phyloP scores from a whole-genome alignment of 179 eudicot genomes.

The Actinidia chinensis region DNA sequence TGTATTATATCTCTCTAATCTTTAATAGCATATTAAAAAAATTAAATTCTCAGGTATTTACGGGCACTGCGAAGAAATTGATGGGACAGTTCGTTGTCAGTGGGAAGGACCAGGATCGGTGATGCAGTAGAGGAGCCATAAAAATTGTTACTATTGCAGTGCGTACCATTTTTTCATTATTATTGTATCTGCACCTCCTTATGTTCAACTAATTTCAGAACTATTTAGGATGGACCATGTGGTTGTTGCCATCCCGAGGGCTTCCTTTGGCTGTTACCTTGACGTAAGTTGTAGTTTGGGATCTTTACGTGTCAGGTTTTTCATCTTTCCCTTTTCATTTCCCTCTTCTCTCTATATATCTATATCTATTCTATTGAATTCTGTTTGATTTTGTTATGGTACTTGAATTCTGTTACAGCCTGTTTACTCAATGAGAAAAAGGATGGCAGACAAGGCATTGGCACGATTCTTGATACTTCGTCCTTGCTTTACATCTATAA shows the following conservation, averaged over 20 bases:
- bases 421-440: conserved; percentile 91
- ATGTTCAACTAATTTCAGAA: conserved; percentile 26
- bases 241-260: conserved; percentile 98
- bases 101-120: conserved; percentile 57
- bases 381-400: background rate
- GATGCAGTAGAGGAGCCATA: conserved; percentile 60
- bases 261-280: conserved; percentile 92
- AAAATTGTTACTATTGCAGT: conserved; percentile 73
- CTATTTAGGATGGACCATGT: conserved; percentile 80
- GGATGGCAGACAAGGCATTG: conserved; percentile 98
- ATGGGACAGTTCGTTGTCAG: conserved; percentile 61
- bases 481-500: background rate
- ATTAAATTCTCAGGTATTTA: conserved; percentile 54
- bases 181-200: background rate
- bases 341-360: background rate
- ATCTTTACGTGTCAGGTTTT: background rate
- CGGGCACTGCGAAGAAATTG: conserved; percentile 61
- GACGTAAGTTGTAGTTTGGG: conserved; percentile 60
- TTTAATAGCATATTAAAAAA: conserved; percentile 2
- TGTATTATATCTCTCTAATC: background rate
- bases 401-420: conserved; percentile 39
- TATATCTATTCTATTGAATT: conserved; percentile 1
- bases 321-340: background rate
- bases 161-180: conserved; percentile 28
- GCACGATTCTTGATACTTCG: conserved; percentile 36